Evolutionary conservation across 2,329 filamentous ascomycete species (phyloP).

Genomic region (Nigrospora sphaerica): DNA sequence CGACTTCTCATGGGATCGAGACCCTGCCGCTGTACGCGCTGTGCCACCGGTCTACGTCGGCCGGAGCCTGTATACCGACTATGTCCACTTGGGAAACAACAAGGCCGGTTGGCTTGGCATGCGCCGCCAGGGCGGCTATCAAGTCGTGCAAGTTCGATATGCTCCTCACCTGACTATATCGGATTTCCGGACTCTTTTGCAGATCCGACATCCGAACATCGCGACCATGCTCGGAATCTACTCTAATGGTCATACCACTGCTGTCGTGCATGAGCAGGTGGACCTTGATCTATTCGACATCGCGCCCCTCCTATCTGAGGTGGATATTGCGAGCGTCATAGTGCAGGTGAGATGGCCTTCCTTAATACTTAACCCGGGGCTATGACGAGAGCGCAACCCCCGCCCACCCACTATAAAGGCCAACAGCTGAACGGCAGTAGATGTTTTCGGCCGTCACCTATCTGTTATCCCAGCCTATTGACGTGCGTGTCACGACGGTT

Average conservation of each 20-base stretch:
- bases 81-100: not conserved
- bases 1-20: not conserved
- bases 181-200: not conserved
- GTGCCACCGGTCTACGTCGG: not conserved
- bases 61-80: not conserved
- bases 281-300: constrained; percentile 1
- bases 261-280: not conserved
- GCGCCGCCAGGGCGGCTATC: not conserved
- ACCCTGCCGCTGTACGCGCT: not conserved
- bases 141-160: not conserved
- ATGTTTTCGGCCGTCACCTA: not conserved
- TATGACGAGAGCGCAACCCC: not conserved
- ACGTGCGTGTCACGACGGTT: not conserved
- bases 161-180: not conserved
- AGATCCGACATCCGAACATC: not conserved
- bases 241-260: not conserved
- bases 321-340: constrained; percentile 1
- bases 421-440: not conserved
- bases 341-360: not conserved
- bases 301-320: not conserved
- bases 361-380: not conserved
- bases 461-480: not conserved
- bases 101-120: not conserved
- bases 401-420: too few species aligned
- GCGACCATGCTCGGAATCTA: constrained; percentile 1